Base-by-base conservation (phyloP, 306 rosid genomes). In the Prosopis cineraria region DNA sequence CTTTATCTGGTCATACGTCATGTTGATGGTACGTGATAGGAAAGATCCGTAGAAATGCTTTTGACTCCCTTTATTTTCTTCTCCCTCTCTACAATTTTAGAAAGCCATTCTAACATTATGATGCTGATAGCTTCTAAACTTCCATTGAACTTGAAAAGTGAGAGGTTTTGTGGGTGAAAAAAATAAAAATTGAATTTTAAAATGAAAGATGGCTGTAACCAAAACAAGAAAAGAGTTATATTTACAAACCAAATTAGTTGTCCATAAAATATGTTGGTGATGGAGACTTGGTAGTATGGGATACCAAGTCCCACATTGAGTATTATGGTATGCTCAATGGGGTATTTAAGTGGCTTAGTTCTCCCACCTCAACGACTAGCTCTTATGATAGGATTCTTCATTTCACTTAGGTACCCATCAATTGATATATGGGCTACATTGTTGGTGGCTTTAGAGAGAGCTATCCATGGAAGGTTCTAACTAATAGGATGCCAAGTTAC, bases 91-190 rank as follows among this genome's bases (percentile, higher is more conserved):
- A 31, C 3, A 33, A 14, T 62, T n/a, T 36, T 36, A n/a, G 45
- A n/a, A 4, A 36, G 17, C 70, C 70, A 64, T 20, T 36, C 29
- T 11, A 24, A 34, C 37, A 27, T 27, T 5, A 27, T 13, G n/a
- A 20, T 29, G 37, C 37, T 36, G 3, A 34, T 64, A 40, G 19
- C 34, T 40, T 50, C 70, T 62, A 63, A 40, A 69, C 52, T 50
- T 29, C 60, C 14, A 31, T 25, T 34, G 62, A 70, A 74, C 36
- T 52, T 64, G 60, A 7, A 72, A 82, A 31, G 47, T 63, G 58
- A 74, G 56, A 63, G 27, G 22, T 33, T 34, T 4, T 30, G 17
- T 43, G 22, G 44, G 16, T 5, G 6, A 14, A 45, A 45, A 14
- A 41, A 36, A 1, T n/a, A 0, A 8, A 52, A 64, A 7, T 43